Percentiles rank a stretch among this genome's conserved stretches.
Evolutionary conservation across 2,329 filamentous ascomycete genomes (phyloP).

Genomic region (Pseudopyricularia javanii): DNA sequence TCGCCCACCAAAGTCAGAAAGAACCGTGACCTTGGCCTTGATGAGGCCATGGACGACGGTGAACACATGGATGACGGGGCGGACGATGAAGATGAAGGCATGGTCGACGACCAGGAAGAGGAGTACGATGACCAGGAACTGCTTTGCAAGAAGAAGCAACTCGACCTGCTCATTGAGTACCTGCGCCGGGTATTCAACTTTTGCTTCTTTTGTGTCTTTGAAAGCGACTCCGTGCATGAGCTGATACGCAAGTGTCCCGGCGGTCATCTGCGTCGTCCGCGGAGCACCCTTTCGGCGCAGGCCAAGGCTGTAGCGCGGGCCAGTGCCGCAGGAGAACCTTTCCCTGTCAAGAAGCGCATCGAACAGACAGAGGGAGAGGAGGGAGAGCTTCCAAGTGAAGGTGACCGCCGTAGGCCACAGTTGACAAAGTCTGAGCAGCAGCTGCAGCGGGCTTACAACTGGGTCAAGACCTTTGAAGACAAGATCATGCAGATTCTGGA

Average conservation of each 20-base stretch:
- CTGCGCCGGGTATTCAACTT: slow-evolving; percentile 95
- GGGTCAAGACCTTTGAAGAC: slow-evolving; percentile 98
- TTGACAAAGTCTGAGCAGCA: slow-evolving; percentile 78
- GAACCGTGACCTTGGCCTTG: slow-evolving; percentile 45
- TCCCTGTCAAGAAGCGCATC: slow-evolving; percentile 70
- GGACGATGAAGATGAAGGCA: slow-evolving; percentile 70
- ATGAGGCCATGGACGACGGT: slow-evolving; percentile 48
- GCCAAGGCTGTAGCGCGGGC: slow-evolving; percentile 78
- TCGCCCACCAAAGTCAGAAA: slow-evolving; percentile 51
- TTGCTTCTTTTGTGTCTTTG: slow-evolving; percentile 99
- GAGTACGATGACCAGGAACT: slow-evolving; percentile 81
- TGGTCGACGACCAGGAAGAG: slow-evolving; percentile 69
- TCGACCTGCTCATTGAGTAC: slow-evolving; percentile 93
- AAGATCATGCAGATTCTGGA: slow-evolving; percentile 90
- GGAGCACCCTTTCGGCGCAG: slow-evolving; percentile 69
- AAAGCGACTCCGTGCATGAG: slow-evolving; percentile 94
- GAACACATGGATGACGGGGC: slow-evolving; percentile 60
- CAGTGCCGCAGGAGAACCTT: slow-evolving; percentile 69
- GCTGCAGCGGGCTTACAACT: slow-evolving; percentile 89
- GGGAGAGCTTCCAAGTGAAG: slow-evolving; percentile 46
- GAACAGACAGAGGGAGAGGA: slow-evolving; percentile 41
- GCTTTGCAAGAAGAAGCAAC: slow-evolving; percentile 86
- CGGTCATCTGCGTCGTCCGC: slow-evolving; percentile 86
- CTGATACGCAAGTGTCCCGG: slow-evolving; percentile 91
- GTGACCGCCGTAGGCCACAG: slow-evolving; percentile 61